These are phyloP conservation scores for Alternaria sp. DNA, from an alignment of 2,329 filamentous ascomycete species.

Conservation along the genomic window DNA sequence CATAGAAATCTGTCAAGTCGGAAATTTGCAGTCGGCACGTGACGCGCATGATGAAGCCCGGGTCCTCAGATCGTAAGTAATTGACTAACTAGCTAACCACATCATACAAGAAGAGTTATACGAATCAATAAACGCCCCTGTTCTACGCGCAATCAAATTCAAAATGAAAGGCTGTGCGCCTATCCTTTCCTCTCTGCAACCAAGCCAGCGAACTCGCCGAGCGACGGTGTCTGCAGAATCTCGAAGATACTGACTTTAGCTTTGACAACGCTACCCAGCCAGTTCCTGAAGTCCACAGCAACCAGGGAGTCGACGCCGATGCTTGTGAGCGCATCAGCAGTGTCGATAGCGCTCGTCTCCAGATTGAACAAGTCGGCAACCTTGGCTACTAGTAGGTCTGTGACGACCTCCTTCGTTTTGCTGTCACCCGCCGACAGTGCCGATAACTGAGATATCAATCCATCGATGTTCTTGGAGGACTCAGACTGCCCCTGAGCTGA, in stretches of 20 bases:
- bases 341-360: background rate
- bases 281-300: conserved; percentile 4
- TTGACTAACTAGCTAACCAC: background rate
- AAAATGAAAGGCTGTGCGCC: background rate
- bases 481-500: background rate
- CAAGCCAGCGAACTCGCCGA: background rate
- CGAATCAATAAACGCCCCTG: background rate
- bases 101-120: background rate
- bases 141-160: background rate
- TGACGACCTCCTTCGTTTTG: background rate
- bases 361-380: background rate
- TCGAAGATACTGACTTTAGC: conserved; percentile 3
- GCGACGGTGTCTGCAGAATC: conserved; percentile 1
- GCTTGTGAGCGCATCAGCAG: background rate
- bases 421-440: background rate
- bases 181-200: background rate
- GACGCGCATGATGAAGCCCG: background rate
- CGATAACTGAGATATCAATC: background rate
- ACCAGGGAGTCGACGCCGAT: conserved; percentile 6
- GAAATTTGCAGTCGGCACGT: background rate
- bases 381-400: background rate
- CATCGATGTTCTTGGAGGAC: background rate
- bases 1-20: background rate
- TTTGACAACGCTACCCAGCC: background rate
- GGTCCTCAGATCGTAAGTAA: background rate